These are phyloP conservation scores for Helianthus tuberosus DNA, from an alignment of 129 eudicot genomes.

Conservation along the genomic window DNA sequence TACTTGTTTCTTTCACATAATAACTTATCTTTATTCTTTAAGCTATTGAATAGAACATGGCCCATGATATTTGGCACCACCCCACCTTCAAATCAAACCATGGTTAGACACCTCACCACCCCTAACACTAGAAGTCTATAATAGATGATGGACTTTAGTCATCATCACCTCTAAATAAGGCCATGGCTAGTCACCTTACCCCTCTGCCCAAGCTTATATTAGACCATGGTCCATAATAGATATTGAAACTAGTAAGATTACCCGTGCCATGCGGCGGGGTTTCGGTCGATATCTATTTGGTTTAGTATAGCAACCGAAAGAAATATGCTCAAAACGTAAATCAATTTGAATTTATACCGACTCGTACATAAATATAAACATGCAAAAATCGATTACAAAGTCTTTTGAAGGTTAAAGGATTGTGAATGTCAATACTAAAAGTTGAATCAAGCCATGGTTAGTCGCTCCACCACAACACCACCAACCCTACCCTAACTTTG, in stretches of 20 bases:
- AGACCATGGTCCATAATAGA: no score
- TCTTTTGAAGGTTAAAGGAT: no score
- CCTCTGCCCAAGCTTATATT: no score
- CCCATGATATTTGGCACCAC: slow-evolving; percentile 1
- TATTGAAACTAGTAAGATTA: no score
- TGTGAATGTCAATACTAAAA: no score
- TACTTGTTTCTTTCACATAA: slow-evolving; percentile 5
- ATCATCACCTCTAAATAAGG: not conserved
- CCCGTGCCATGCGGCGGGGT: no score
- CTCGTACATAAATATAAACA: no score
- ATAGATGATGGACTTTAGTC: not conserved
- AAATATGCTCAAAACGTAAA: no score
- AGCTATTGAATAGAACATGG: slow-evolving; percentile 8
- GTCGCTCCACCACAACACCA: not conserved
- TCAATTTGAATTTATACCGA: no score
- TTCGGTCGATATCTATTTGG: no score
- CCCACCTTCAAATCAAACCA: not conserved
- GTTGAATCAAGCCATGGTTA: not conserved
- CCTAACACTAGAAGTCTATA: not conserved
- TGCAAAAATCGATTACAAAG: no score
- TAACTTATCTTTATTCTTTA: not conserved
- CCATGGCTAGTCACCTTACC: slow-evolving; percentile 3
- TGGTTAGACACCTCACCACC: not conserved
- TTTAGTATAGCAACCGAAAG: no score
- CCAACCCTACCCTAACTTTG: not conserved